Evolutionary conservation across 1,139 yeast species (phyloP).

Genomic region (Lodderomyces pseudojiufengensis): DNA sequence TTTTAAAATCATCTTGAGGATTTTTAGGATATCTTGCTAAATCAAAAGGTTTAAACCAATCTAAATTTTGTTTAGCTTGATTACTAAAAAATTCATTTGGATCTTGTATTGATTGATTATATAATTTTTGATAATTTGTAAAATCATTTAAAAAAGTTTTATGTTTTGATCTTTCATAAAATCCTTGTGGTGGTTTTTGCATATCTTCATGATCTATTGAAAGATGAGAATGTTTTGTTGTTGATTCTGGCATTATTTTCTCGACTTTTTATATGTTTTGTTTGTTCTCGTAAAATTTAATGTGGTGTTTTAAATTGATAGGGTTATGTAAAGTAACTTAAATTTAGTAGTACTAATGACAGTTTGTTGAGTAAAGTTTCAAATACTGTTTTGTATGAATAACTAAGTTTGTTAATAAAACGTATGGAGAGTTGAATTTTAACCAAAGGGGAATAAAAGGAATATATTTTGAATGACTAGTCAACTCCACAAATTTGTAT

Average conservation of each 20-base stretch:
- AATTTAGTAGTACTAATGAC: too few species aligned
- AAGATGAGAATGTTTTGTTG: slow-evolving; percentile 21
- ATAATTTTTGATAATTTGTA: slow-evolving; percentile 55
- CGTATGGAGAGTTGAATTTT: too few species aligned
- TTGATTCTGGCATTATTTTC: slow-evolving; percentile 22
- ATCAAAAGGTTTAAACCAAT: slow-evolving; percentile 65
- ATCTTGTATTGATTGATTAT: slow-evolving; percentile 63
- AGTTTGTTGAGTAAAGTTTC: too few species aligned
- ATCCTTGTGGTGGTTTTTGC: slow-evolving; percentile 54
- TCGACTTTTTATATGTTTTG: too few species aligned
- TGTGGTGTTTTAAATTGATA: too few species aligned
- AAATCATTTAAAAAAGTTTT: slow-evolving; percentile 49
- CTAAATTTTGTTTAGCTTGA: slow-evolving; percentile 52
- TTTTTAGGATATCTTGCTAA: slow-evolving; percentile 52
- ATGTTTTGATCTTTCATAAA: slow-evolving; percentile 46
- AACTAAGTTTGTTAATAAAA: too few species aligned
- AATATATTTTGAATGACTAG: too few species aligned
- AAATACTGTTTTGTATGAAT: too few species aligned
- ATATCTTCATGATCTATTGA: slow-evolving; percentile 43
- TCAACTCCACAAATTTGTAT: too few species aligned
- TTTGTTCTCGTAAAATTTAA: too few species aligned
- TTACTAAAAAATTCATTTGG: slow-evolving; percentile 66
- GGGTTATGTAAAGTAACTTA: too few species aligned
- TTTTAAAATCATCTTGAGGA: slow-evolving; percentile 48
- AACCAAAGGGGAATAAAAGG: too few species aligned